These are phyloP conservation scores for Coemansia sp. DNA, from an alignment of 192 early-diverging fungal genomes.

Conservation along the genomic window DNA sequence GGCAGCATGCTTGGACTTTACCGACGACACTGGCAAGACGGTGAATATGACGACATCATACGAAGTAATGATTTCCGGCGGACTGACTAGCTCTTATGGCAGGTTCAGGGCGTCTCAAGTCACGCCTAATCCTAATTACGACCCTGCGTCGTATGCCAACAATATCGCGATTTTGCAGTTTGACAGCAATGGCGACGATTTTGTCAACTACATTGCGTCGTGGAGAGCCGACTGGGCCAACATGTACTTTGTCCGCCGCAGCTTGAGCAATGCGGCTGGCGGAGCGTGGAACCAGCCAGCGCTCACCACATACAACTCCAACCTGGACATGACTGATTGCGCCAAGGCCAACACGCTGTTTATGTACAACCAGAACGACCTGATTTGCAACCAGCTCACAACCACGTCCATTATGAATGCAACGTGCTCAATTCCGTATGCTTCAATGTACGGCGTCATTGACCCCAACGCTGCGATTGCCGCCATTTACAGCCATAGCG, in stretches of 20 bases:
- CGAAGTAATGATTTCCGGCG: conserved; percentile 27
- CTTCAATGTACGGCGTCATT: conserved; percentile 29
- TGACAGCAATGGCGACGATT: conserved; percentile 13
- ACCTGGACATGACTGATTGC: conserved; percentile 8
- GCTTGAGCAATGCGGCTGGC: conserved; percentile 7
- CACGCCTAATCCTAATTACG: conserved; percentile 30
- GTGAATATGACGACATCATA: conserved; percentile 27
- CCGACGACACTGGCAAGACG: conserved; percentile 11
- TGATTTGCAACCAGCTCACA: conserved; percentile 32
- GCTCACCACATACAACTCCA: conserved; percentile 6
- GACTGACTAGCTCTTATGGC: conserved; percentile 18
- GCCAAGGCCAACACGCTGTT: conserved; percentile 22
- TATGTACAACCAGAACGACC: conserved; percentile 22
- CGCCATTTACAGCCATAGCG: conserved; percentile 48
- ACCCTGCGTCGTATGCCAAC: conserved; percentile 46
- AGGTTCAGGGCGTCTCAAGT: conserved; percentile 25
- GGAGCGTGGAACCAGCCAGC: conserved; percentile 23
- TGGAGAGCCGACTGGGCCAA: conserved; percentile 40
- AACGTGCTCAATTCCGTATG: conserved; percentile 28
- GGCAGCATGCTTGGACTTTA: conserved; percentile 42
- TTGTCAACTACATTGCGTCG: conserved; percentile 48
- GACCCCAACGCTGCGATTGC: conserved; percentile 29
- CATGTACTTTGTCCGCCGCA: conserved; percentile 36
- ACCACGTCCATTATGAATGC: conserved; percentile 27
- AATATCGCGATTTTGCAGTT: conserved; percentile 44